phyloP scores from a whole-genome alignment of 1,139 yeast genomes.

The Pichia cactophila region DNA sequence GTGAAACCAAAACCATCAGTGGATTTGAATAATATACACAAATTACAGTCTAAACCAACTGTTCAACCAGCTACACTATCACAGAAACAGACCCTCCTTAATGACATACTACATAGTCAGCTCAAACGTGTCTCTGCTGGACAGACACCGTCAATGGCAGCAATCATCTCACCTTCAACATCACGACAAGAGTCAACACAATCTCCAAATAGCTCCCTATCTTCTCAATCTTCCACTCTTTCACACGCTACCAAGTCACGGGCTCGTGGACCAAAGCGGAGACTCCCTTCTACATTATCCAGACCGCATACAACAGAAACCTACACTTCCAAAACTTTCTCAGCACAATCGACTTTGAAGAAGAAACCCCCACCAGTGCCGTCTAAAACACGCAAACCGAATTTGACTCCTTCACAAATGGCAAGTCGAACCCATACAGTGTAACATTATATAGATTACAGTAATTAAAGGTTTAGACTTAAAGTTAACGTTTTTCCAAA shows the following conservation, averaged over 20 bases:
- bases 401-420: neutral
- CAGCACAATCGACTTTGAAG: neutral
- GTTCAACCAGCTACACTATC: neutral
- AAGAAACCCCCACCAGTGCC: neutral
- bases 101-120: neutral
- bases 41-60: too few species aligned
- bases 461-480: too few species aligned
- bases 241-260: slow-evolving; percentile 54
- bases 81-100: neutral
- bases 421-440: neutral
- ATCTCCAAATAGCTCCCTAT: neutral
- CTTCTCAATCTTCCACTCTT: neutral
- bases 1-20: neutral
- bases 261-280: slow-evolving; percentile 69
- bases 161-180: neutral
- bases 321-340: neutral
- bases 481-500: too few species aligned
- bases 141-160: neutral
- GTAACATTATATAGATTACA: too few species aligned
- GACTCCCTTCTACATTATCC: slow-evolving; percentile 41
- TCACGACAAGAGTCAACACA: neutral
- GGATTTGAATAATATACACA: too few species aligned
- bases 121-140: slow-evolving; percentile 7
- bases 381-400: neutral
- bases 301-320: neutral